phyloP scores from a whole-genome alignment of 2,329 filamentous ascomycete species.

The Colletotrichum sp. region DNA sequence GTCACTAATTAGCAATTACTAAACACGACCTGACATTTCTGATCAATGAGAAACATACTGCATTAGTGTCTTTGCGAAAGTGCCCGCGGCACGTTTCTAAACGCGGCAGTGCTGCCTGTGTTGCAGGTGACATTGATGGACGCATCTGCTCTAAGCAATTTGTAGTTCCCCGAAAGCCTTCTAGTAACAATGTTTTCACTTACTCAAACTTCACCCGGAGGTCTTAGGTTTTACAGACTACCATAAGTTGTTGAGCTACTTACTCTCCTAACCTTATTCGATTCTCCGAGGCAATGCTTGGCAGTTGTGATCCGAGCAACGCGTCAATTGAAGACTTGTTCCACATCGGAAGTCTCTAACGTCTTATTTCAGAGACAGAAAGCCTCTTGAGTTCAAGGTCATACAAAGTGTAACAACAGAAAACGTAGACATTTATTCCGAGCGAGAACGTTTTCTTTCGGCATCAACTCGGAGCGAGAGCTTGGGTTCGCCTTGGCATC shows the following conservation, averaged over 20 bases:
- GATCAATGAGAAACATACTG: too few species aligned
- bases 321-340: not conserved
- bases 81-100: too few species aligned
- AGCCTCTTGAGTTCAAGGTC: fast-evolving
- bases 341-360: fast-evolving
- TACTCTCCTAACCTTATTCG: not conserved
- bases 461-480: not conserved
- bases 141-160: too few species aligned
- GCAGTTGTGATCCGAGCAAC: not conserved
- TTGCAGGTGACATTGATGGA: too few species aligned
- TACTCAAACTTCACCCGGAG: too few species aligned
- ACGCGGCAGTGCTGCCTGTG: too few species aligned
- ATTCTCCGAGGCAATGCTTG: not conserved
- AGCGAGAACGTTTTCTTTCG: fast-evolving
- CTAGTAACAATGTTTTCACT: fast-evolving
- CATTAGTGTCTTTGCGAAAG: too few species aligned
- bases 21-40: too few species aligned
- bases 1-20: too few species aligned
- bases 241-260: not conserved
- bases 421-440: not conserved
- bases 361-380: fast-evolving
- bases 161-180: too few species aligned
- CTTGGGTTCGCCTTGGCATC: not conserved
- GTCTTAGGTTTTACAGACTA: too few species aligned
- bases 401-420: fast-evolving